Evolutionary conservation across 2,329 filamentous ascomycete genomes (phyloP), one percentile per base, ranked within the genome.

Genomic region (Pseudogymnoascus sp.): DNA sequence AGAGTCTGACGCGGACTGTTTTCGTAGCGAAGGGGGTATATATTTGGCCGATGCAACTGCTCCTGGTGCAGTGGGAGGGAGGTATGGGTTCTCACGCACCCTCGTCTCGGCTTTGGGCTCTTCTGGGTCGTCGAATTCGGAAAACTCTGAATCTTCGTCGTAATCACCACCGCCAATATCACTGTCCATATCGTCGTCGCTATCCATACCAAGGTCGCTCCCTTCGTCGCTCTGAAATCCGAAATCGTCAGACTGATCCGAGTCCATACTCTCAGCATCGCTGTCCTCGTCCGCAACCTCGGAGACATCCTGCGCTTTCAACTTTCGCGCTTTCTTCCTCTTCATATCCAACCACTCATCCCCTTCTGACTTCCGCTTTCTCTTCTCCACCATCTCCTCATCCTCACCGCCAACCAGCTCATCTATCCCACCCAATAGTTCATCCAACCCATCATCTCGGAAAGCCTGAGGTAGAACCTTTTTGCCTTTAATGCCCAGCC

Each of bases 21-120:
- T 86, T 55, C 92, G 84, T 61, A 94, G 77, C 1, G 92, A 96
- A 2, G 93, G 94, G 1, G 94, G 93, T 2, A 97, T 82, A 69
- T 99, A 99, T 82, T 95, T 96, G 5, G 80, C 80, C n/a, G 79
- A 72, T 31, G 81, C 78, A 16, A 78, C 72, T 41, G 77, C 73
- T 14, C 72, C 70, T 19, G 77, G 77, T 1, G 75, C 74, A 1
- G 77, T 73, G 4, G 93, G 93, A 2, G 93, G 89, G 60, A 93
- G 80, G 68, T 96, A 97, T 4, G 93, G 93, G 68, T 97, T 97
- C 73, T 97, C 93, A 64, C 85, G 82, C 63, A 80, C 74, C 65
- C 78, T 80, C 65, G 65, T 66, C 12, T 78, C 80, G 45, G 73
- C 73, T n/a, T 72, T 66, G 31, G 73, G 72, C 60, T 60, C 58